phyloP scores from a whole-genome alignment of 1,284 basidiomycete genomes.

The Tilletia caries region DNA sequence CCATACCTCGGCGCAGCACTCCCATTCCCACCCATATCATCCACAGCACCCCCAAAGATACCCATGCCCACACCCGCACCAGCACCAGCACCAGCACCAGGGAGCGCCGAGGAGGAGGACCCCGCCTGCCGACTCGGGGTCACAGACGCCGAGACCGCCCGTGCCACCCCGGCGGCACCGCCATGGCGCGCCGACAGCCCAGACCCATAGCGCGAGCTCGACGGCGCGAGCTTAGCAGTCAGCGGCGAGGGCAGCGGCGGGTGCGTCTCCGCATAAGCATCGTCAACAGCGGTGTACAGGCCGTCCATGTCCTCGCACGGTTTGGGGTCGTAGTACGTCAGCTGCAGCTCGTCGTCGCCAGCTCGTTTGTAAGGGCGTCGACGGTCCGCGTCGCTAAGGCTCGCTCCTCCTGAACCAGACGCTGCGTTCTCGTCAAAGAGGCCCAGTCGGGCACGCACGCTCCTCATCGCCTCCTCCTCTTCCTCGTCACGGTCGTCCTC shows the following conservation, averaged over 20 bases:
- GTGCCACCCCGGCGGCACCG: neutral
- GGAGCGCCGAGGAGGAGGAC: neutral
- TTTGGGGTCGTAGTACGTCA: constrained; percentile 3
- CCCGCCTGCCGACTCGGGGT: neutral
- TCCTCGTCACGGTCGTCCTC: neutral
- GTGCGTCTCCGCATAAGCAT: neutral
- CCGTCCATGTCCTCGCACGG: constrained; percentile 9
- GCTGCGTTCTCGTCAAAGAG: too few species aligned
- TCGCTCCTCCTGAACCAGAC: too few species aligned
- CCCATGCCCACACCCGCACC: neutral
- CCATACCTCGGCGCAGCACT: neutral
- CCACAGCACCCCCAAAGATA: neutral
- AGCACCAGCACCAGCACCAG: neutral
- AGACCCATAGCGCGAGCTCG: neutral
- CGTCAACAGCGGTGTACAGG: neutral
- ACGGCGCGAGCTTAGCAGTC: neutral
- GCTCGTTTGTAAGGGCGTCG: neutral
- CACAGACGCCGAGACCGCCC: neutral
- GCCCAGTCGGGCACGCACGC: too few species aligned
- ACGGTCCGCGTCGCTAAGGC: neutral
- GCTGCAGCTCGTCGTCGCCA: constrained; percentile 4
- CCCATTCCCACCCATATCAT: neutral
- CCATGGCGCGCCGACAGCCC: too few species aligned
- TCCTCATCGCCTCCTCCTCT: neutral
- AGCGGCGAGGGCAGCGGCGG: neutral